phyloP scores from a whole-genome alignment of 192 early-diverging fungal genomes.

The Gaertneriomyces sp. region DNA sequence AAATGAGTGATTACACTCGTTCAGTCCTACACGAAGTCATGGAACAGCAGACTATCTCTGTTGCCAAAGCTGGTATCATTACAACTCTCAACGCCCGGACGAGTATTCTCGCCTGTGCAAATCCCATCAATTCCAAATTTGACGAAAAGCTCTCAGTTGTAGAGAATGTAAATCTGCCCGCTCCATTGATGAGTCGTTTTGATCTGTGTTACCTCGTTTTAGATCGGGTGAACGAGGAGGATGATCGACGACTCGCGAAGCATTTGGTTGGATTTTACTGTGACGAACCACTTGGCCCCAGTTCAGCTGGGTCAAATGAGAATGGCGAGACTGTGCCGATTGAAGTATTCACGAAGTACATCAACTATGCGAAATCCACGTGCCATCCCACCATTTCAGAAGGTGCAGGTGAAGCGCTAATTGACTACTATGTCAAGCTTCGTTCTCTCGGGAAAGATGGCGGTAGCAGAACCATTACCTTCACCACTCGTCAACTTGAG shows the following conservation, averaged over 20 bases:
- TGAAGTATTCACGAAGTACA: conserved; percentile 85
- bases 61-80: conserved; percentile 98
- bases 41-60: conserved; percentile 98
- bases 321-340: conserved; percentile 49
- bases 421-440: conserved; percentile 78
- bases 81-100: conserved; percentile 96
- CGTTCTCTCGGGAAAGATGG: conserved; percentile 61
- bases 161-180: conserved; percentile 87
- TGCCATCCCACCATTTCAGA: conserved; percentile 69
- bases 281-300: conserved; percentile 46
- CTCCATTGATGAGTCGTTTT: conserved; percentile 77
- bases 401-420: conserved; percentile 73
- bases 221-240: conserved; percentile 80
- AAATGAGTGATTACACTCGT: conserved; percentile 92
- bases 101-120: conserved; percentile 90
- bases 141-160: conserved; percentile 75
- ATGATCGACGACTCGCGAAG: conserved; percentile 82
- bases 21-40: conserved; percentile 98
- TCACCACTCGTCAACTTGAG: conserved; percentile 92
- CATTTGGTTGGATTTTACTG: conserved; percentile 86
- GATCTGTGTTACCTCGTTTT: conserved; percentile 90
- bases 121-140: conserved; percentile 90
- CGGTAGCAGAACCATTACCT: conserved; percentile 54
- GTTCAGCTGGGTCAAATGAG: not conserved
- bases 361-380: conserved; percentile 78